phyloP scores from a whole-genome alignment of 2,329 filamentous ascomycete genomes.

The Arthrobotrys musiformis region DNA sequence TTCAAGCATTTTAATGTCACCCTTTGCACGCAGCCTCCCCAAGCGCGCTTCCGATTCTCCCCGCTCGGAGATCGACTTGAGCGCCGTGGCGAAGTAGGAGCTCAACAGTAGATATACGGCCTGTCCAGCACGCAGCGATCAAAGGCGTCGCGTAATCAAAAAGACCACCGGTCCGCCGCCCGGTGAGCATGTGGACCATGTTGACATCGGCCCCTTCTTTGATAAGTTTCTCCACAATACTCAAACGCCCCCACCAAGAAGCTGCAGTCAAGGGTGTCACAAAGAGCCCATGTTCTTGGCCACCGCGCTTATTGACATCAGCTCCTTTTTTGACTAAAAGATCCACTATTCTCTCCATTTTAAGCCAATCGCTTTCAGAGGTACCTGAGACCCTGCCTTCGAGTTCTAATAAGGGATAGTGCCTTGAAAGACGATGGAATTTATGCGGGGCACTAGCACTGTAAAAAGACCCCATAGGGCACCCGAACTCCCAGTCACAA shows the following conservation, averaged over 20 bases:
- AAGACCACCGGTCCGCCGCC: too few relatives aligned
- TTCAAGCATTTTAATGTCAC: background rate
- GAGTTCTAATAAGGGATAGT: too few relatives aligned
- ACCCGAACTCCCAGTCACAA: background rate
- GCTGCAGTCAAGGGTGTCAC: background rate
- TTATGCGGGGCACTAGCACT: background rate
- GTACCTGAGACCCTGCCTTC: background rate
- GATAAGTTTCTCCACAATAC: background rate
- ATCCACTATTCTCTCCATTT: background rate
- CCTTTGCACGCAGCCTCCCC: background rate
- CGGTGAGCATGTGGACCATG: too few relatives aligned
- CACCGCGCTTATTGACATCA: background rate
- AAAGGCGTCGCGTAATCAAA: background rate
- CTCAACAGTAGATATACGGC: background rate
- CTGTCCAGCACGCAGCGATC: background rate
- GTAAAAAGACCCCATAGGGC: too few relatives aligned
- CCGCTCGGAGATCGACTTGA: background rate
- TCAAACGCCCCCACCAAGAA: background rate
- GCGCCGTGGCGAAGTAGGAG: background rate
- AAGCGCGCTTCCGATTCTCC: background rate
- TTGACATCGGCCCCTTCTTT: background rate
- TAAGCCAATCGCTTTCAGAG: background rate
- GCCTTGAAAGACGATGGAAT: too few relatives aligned
- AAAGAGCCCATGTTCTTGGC: background rate
- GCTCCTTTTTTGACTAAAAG: background rate